Conservation (phyloP, 1,284 basidiomycete species). For the Tilletiaria anomala region DNA sequence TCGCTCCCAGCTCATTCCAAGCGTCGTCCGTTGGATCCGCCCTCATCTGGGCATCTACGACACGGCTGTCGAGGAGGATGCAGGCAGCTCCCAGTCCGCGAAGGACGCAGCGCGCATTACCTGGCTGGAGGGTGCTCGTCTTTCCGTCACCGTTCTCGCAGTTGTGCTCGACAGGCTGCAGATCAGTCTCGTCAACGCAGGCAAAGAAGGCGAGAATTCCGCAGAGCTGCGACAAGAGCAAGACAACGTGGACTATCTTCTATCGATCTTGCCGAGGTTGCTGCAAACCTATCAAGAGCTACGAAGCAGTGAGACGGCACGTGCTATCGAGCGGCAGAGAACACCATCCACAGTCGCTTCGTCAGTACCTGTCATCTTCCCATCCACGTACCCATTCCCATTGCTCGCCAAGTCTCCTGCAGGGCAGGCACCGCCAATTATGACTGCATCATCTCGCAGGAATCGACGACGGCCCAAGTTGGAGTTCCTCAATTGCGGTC, state of each 20-base stretch:
- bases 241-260: constrained; percentile 77
- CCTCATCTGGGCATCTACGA: constrained; percentile 87
- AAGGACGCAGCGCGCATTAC: constrained; percentile 53
- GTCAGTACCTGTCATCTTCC: constrained; percentile 67
- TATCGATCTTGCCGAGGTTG: constrained; percentile 70
- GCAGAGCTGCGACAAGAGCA: constrained; percentile 54
- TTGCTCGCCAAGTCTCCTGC: constrained; percentile 57
- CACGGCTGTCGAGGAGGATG: constrained; percentile 10
- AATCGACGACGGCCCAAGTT: constrained; percentile 10
- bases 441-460: constrained; percentile 10
- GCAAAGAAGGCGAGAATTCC: constrained; percentile 2
- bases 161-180: constrained; percentile 83
- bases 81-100: constrained; percentile 13
- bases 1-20: constrained; percentile 67
- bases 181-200: constrained; percentile 46
- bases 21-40: constrained; percentile 81
- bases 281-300: constrained; percentile 78
- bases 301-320: constrained; percentile 52
- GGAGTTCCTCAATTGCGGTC: constrained; percentile 54
- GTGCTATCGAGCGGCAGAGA: constrained; percentile 56
- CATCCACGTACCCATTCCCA: constrained; percentile 82
- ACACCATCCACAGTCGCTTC: constrained; percentile 49
- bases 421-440: constrained; percentile 12
- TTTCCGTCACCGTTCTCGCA: constrained; percentile 49
- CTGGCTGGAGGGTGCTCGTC: constrained; percentile 77